Evolutionary conservation across 768 basidiomycete species (phyloP).

Genomic region (Tubosaeta brunneosetosa): DNA sequence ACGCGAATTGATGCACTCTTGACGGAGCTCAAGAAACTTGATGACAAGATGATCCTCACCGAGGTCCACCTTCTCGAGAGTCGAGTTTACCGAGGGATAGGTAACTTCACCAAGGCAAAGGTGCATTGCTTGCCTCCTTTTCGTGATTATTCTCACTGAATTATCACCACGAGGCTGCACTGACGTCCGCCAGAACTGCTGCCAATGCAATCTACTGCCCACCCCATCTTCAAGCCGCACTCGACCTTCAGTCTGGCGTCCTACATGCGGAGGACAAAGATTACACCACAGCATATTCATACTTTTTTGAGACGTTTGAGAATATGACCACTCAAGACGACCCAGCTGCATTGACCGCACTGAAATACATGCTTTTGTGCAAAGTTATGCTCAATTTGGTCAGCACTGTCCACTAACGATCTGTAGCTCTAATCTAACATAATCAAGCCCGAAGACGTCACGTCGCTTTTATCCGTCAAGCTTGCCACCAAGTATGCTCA

Average conservation of each 20-base stretch:
- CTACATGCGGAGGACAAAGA: constrained; percentile 97
- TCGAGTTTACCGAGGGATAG: constrained; percentile 82
- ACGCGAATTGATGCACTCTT: constrained; percentile 81
- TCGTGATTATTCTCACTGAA: background rate
- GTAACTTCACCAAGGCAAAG: constrained; percentile 88
- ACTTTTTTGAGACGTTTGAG: constrained; percentile 97
- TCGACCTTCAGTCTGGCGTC: constrained; percentile 71
- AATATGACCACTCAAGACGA: constrained; percentile 77
- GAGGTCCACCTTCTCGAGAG: constrained; percentile 95
- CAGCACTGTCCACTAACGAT: constrained; percentile 24
- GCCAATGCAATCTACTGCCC: constrained; percentile 95
- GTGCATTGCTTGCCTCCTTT: constrained; percentile 33
- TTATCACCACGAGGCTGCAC: constrained; percentile 53
- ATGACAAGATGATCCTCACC: constrained; percentile 97
- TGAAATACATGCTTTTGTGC: constrained; percentile 98
- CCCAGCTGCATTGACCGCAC: constrained; percentile 66
- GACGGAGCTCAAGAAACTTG: constrained; percentile 85
- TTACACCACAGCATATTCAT: constrained; percentile 94
- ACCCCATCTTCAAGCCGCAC: constrained; percentile 54
- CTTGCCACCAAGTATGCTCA: constrained; percentile 85
- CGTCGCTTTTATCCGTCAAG: constrained; percentile 79
- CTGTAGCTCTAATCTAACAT: background rate
- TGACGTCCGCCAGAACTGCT: constrained; percentile 88
- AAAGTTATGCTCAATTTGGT: constrained; percentile 98
- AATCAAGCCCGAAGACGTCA: constrained; percentile 86